These are phyloP conservation scores for Aspergillus fumigatus DNA, from an alignment of 2,329 filamentous ascomycete species.

Conservation along the genomic window DNA sequence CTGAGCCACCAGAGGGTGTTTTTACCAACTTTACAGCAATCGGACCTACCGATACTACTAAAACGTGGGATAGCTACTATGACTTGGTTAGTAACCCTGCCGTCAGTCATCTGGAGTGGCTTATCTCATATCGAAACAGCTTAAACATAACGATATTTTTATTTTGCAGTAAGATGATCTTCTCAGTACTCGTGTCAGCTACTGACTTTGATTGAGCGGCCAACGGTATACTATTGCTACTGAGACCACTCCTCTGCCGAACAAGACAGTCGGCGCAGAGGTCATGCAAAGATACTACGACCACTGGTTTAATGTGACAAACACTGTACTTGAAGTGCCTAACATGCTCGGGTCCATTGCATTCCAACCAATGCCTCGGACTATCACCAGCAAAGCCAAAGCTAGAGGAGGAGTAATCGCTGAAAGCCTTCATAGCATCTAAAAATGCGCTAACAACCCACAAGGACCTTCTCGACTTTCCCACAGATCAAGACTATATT, in stretches of 20 bases:
- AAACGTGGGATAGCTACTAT: slow-evolving; percentile 45
- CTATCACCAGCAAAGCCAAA: slow-evolving; percentile 31
- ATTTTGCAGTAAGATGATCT: slow-evolving; percentile 16
- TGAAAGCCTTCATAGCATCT: slow-evolving; percentile 5
- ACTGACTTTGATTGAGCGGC: slow-evolving; percentile 19
- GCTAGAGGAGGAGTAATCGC: slow-evolving; percentile 33
- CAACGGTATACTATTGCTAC: slow-evolving; percentile 40
- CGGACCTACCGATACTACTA: slow-evolving; percentile 42
- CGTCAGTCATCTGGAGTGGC: background rate
- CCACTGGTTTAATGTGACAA: slow-evolving; percentile 29
- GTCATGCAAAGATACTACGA: slow-evolving; percentile 31
- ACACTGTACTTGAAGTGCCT: slow-evolving; percentile 23
- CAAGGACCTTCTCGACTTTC: slow-evolving; percentile 39
- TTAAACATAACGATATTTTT: slow-evolving; percentile 41
- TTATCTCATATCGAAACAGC: slow-evolving; percentile 9
- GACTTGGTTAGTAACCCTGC: slow-evolving; percentile 37
- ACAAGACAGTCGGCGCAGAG: slow-evolving; percentile 22
- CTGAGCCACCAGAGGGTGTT: slow-evolving; percentile 46
- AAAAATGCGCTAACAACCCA: background rate
- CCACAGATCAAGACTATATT: slow-evolving; percentile 39
- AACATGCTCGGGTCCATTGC: slow-evolving; percentile 31
- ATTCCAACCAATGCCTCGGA: slow-evolving; percentile 34
- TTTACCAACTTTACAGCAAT: slow-evolving; percentile 56
- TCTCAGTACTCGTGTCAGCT: background rate
- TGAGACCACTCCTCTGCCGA: slow-evolving; percentile 36